Base-by-base conservation (phyloP, 2,329 filamentous ascomycete genomes). In the Aaosphaeria pasadenensis region DNA sequence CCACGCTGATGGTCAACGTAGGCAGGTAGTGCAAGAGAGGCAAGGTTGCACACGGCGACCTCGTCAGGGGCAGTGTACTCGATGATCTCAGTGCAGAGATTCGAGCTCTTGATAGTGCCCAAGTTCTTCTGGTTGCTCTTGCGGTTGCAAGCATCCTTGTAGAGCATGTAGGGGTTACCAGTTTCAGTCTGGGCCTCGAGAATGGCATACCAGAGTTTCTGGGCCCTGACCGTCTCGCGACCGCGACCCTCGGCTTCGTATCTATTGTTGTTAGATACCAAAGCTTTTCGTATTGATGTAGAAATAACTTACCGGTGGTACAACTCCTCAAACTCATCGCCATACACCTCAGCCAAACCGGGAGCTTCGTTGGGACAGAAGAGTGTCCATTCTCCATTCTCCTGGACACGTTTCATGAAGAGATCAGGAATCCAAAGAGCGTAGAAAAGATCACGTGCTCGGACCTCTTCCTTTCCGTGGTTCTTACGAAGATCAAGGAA, bases 111-210 rank as follows among this genome's bases (percentile, higher is more conserved):
- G 64, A 99, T 99, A 54, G 91, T 96, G 58, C 94, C 94, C 31
- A 99, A 82, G 76, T 99, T 99, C 87, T 99, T 97, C 79, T 99
- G 94, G 83, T 99, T 99, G 81, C 91, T 96, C 87, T 99, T 99
- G 72, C 85, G 85, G 84, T 99, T 99, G 84, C 88, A 92, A 66
- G 86, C 83, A 75, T 99, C 94, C 82, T 99, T 99, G 86, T 99
- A 99, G 51, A 97, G 86, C 90, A 99, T 99, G 77, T 96, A 99
- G 43, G 94, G 94, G 75, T 95, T 97, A 62, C 94, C 94, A 41
- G 94, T 99, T 84, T 99, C 94, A 32, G 92, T 97, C 78, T 99
- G 94, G 43, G 94, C 89, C 77, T 99, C 94, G 42, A 99, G 83
- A 57, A 99, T 96, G 58, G 92, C 91, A 71, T 97, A 97, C 94